Evolutionary conservation across 2,329 filamentous ascomycete species (phyloP).

Genomic region (Pseudogymnoascus sp.): DNA sequence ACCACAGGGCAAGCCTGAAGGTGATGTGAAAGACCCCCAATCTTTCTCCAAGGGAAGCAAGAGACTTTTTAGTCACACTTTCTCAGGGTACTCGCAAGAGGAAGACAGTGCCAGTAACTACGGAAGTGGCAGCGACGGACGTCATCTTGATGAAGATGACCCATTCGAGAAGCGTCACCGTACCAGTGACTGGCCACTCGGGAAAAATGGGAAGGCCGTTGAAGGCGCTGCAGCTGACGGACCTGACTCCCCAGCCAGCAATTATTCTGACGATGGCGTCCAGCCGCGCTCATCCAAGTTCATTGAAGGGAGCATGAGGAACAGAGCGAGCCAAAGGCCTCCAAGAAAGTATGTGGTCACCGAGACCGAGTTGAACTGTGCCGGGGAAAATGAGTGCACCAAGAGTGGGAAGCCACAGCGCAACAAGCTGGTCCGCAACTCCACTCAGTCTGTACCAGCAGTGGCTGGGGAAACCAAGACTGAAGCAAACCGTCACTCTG

Average conservation of each 20-base stretch:
- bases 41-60: slow-evolving; percentile 21
- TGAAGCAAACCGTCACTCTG: slow-evolving; percentile 31
- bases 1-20: background rate
- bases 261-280: background rate
- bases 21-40: background rate
- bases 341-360: slow-evolving; percentile 22
- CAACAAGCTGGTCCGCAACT: background rate
- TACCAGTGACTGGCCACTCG: slow-evolving; percentile 36
- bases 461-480: slow-evolving; percentile 10
- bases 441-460: background rate
- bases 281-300: slow-evolving; percentile 51
- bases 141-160: slow-evolving; percentile 17
- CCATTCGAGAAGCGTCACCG: slow-evolving; percentile 35
- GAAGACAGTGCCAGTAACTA: slow-evolving; percentile 26
- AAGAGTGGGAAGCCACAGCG: background rate
- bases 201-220: background rate
- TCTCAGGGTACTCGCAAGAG: slow-evolving; percentile 13
- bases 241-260: slow-evolving; percentile 15
- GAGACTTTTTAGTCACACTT: slow-evolving; percentile 26
- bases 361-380: background rate
- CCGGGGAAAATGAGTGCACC: background rate
- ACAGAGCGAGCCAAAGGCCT: slow-evolving; percentile 63
- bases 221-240: background rate
- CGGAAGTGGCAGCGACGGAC: slow-evolving; percentile 21
- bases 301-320: slow-evolving; percentile 77